These are phyloP conservation scores for Spinellus fusiger DNA, from an alignment of 192 early-diverging fungal species.

Conservation along the genomic window DNA sequence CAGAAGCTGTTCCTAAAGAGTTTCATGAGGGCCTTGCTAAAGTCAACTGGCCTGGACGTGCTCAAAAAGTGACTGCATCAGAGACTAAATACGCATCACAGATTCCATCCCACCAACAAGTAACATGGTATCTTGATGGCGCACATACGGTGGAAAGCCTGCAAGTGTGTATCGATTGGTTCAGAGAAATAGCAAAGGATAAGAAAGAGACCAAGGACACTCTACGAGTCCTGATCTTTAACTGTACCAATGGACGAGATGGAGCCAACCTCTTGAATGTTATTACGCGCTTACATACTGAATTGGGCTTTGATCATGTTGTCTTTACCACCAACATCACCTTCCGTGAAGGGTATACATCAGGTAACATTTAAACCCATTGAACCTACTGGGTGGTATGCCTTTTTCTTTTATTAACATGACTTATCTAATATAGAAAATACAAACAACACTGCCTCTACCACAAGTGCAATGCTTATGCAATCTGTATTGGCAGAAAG, in stretches of 20 bases:
- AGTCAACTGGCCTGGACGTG: slow-evolving; percentile 86
- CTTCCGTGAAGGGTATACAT: slow-evolving; percentile 26
- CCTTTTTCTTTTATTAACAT: too few species aligned
- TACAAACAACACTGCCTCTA: slow-evolving; percentile 60
- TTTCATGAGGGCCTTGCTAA: slow-evolving; percentile 58
- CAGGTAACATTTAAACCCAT: slow-evolving; percentile 21
- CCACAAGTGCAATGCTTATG: slow-evolving; percentile 50
- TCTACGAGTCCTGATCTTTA: slow-evolving; percentile 73
- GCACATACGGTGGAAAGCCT: slow-evolving; percentile 93
- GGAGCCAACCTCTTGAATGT: slow-evolving; percentile 59
- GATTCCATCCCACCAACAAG: not conserved
- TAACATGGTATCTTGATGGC: slow-evolving; percentile 85
- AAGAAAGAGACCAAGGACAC: slow-evolving; percentile 7
- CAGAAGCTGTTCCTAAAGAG: slow-evolving; percentile 33
- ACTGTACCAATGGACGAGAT: slow-evolving; percentile 74
- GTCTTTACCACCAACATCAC: slow-evolving; percentile 82
- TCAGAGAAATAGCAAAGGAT: slow-evolving; percentile 22
- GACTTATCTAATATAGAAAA: slow-evolving; percentile 60
- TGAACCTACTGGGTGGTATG: too few species aligned
- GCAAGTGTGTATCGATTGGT: slow-evolving; percentile 53
- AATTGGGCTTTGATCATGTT: slow-evolving; percentile 51
- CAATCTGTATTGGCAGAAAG: slow-evolving; percentile 56
- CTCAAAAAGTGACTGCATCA: slow-evolving; percentile 54
- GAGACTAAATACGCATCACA: slow-evolving; percentile 26
- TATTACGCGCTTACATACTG: slow-evolving; percentile 41